Conservation (phyloP, 2,329 filamentous ascomycete genomes). For the Amphichorda felina region DNA sequence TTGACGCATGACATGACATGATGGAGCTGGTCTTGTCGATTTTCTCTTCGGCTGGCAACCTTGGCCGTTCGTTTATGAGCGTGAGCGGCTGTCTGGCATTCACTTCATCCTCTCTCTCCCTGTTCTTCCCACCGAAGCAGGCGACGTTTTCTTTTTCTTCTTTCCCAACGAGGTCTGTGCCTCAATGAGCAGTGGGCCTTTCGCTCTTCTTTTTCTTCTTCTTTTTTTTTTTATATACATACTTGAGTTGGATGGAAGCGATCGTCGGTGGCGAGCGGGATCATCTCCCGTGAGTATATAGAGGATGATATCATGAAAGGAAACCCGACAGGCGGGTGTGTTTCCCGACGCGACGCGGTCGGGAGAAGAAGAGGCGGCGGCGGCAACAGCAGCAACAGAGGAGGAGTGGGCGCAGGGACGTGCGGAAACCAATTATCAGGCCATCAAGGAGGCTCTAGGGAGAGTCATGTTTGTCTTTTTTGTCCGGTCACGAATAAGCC, state of each 20-base stretch:
- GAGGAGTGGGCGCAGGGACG: neutral
- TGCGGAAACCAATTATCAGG: neutral
- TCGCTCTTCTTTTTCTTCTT: neutral
- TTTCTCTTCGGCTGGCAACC: too few relatives aligned
- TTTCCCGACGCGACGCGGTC: too few relatives aligned
- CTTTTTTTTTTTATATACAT: constrained; percentile 10
- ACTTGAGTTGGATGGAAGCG: constrained; percentile 15
- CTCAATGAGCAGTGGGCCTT: neutral
- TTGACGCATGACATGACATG: constrained; percentile 3
- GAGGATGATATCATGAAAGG: too few relatives aligned
- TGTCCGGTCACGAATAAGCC: neutral
- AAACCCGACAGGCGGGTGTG: too few relatives aligned
- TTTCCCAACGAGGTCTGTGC: too few relatives aligned
- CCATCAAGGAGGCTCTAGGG: neutral
- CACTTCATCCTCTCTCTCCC: constrained; percentile 1
- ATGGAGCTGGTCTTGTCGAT: constrained; percentile 4
- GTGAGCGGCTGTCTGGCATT: constrained; percentile 5
- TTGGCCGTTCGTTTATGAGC: too few relatives aligned
- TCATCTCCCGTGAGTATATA: neutral
- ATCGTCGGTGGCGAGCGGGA: neutral
- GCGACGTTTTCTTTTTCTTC: constrained; percentile 4
- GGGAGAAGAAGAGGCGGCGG: too few relatives aligned
- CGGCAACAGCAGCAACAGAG: too few relatives aligned
- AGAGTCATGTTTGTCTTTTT: neutral
- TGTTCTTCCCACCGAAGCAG: constrained; percentile 1